Conservation (phyloP, 164 flowering plant genomes). For the Aristolochia californica region DNA sequence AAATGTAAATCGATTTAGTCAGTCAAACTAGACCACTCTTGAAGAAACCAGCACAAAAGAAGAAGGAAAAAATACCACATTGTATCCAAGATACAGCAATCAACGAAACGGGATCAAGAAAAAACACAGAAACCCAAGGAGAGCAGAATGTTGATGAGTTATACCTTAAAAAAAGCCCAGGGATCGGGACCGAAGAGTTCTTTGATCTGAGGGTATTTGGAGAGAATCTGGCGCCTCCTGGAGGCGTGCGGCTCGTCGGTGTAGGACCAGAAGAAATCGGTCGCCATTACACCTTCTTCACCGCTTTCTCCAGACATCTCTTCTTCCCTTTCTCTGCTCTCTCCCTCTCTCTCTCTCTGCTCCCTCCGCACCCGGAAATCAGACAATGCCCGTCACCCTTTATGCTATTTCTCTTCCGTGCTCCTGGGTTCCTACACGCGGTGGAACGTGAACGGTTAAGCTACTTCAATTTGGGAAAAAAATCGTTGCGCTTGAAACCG, state of each 20-base stretch:
- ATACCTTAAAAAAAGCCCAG: slow-evolving; percentile 72
- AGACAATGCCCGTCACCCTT: too few species aligned
- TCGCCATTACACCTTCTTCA: slow-evolving; percentile 49
- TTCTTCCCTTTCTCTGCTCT: background rate
- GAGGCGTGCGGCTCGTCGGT: slow-evolving; percentile 80
- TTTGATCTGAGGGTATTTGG: slow-evolving; percentile 81
- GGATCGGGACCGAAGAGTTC: slow-evolving; percentile 92
- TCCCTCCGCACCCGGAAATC: too few species aligned
- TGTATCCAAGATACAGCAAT: background rate
- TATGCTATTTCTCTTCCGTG: too few species aligned
- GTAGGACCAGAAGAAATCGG: slow-evolving; percentile 33
- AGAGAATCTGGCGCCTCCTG: slow-evolving; percentile 72
- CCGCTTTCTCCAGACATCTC: slow-evolving; percentile 8
- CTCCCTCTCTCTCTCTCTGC: slow-evolving; percentile 1
- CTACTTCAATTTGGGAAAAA: too few species aligned
- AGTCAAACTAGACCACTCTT: too few species aligned
- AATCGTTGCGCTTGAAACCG: too few species aligned
- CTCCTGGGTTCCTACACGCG: too few species aligned
- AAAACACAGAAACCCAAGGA: background rate
- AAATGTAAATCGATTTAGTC: too few species aligned
- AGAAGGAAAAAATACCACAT: too few species aligned
- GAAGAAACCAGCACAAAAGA: too few species aligned
- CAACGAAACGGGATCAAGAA: background rate
- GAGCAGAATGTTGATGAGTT: background rate
- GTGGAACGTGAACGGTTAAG: too few species aligned